phyloP scores from a whole-genome alignment of 2,329 filamentous ascomycete genomes.

The Lasiodiplodia citricola region DNA sequence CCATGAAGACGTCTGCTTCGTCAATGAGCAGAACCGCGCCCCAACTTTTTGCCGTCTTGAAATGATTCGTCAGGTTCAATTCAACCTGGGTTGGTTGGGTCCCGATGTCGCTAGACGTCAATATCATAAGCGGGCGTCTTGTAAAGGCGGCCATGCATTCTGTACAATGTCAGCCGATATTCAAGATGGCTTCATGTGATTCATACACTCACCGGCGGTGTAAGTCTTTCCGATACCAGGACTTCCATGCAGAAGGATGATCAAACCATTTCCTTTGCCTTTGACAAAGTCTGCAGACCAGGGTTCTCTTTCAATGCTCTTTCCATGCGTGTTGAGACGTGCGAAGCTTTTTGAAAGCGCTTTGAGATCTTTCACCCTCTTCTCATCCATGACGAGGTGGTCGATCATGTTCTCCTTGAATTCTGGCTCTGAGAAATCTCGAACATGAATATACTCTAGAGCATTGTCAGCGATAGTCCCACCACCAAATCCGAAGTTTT shows the following conservation, averaged over 20 bases:
- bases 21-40: conserved; percentile 39
- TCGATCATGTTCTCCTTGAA: conserved; percentile 40
- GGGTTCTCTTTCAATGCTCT: conserved; percentile 16
- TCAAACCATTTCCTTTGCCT: conserved; percentile 2
- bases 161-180: conserved; percentile 22
- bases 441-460: conserved; percentile 32
- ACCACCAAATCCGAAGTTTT: fast-evolving
- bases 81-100: conserved; percentile 27
- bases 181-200: not conserved
- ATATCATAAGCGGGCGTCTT: conserved; percentile 38
- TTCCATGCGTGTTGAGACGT: conserved; percentile 28
- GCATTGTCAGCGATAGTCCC: not conserved
- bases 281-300: conserved; percentile 25
- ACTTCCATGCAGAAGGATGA: not conserved
- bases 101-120: conserved; percentile 39
- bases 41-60: conserved; percentile 34
- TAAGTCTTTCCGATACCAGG: conserved; percentile 30
- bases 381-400: conserved; percentile 38
- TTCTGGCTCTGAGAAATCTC: conserved; percentile 32
- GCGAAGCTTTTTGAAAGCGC: conserved; percentile 37
- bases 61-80: conserved; percentile 26
- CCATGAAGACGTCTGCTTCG: conserved; percentile 45
- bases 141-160: conserved; percentile 44
- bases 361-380: conserved; percentile 35
- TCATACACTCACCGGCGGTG: conserved; percentile 36